Evolutionary conservation across 1,139 yeast species (phyloP), one percentile per base, ranked within the genome.

Genomic region (Suhomyces ambrosiae): DNA sequence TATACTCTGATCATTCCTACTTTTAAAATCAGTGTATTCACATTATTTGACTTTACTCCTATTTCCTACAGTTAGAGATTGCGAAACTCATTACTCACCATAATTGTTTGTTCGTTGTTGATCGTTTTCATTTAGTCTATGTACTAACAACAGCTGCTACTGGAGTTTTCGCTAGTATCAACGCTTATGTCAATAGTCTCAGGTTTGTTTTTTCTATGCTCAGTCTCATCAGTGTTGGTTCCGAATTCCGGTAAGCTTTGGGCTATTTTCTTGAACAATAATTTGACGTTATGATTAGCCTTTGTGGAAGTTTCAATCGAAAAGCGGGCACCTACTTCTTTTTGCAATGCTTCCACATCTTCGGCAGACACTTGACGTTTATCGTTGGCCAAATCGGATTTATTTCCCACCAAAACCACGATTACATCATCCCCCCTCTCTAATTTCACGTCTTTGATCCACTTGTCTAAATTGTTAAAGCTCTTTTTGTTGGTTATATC

Each of bases 301-400:
- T 90, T 92, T 21, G 97, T 94, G 46, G 95, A 85, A 3, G 98
- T 92, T 58, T 92, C 98, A 59, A 92, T 81, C 59, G 84, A 88
- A 46, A 85, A 80, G 54, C 81, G 77, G 29, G 92, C 89, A 7
- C 87, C 89, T n/a, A 64, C 64, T 32, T 57, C 56, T 35, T 59
- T 53, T 36, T 61, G 62, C 49, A 87, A 68, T 35, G 76, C 77
- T 54, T 87, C 87, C 15, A 95, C 86, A 52, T 84, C 86, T 52
- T 89, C 96, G 14, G 74, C 67, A 2, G 95, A 76, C 13, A 58
- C 61, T 40, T 58, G 62, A 19, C 61, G 46, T 38, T 56, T 55
- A 29, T 49, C 52, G 42, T 70, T 69, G 58, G 83, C 89, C 89
- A 86, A 63, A 63, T 86, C 95, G 28, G 82, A 80, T 63, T 86